Base-by-base conservation (phyloP, 352 stramenopile genomes). In the Phytophthora rubi region DNA sequence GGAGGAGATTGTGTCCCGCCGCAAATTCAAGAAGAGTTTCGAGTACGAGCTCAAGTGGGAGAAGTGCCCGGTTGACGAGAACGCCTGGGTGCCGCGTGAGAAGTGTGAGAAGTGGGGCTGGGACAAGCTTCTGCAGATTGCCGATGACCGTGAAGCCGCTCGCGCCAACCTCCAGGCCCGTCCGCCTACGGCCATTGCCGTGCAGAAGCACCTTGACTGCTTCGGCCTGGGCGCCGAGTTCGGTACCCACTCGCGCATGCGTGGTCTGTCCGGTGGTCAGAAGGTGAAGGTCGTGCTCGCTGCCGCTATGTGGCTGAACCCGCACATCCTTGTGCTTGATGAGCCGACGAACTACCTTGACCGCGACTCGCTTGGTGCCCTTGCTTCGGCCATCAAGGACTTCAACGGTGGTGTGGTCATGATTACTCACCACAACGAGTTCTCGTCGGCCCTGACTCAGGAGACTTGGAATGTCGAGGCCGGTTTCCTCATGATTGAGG, bases 261-360 rank as follows among this genome's bases (percentile, higher is more conserved):
- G 94, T 73, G 97, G 96, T 82, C 85, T 99, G 37, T 99, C 95
- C 53, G 97, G 97, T 80, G 97, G 97, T 73, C 97, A 99, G 85
- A 99, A 99, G 90, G 97, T 99, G 39, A 99, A 99, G 93, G 97
- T 99, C 51, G 97, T 99, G 63, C 82, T 99, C 44, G 97, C 83
- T 57, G 97, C 97, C 76, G 95, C 93, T 60, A 98, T 98, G 88
- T 98, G 93, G 97, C 98, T 98, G 73, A 97, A 98, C 88, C 92
- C 95, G 55, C 92, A 98, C 86, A 90, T 98, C 61, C 82, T 98
- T 67, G 93, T 98, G 67, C 83, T 98, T 56, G 95, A 98, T 83
- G 95, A 98, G 82, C 95, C 95, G 30, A 98, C 95, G 65, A 98
- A 98, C 85, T 98, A 98, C 79, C 82, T 98, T 53, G 97, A 99